Percentiles rank a stretch among this genome's conserved stretches.
phyloP scores from a whole-genome alignment of 2,329 filamentous ascomycete species.

The Falciphora oryzae region DNA sequence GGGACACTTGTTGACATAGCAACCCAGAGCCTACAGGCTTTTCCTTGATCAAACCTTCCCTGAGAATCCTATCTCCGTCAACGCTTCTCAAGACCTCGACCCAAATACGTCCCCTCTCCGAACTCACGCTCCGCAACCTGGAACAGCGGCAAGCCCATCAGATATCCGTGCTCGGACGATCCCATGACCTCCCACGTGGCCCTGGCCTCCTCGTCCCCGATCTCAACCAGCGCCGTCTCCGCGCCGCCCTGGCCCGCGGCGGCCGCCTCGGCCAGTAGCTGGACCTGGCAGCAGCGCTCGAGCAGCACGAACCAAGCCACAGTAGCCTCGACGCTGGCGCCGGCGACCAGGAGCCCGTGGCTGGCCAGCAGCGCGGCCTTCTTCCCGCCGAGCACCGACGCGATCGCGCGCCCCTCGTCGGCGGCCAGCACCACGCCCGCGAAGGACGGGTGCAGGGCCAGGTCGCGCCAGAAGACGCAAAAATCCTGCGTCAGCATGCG shows the following conservation, averaged over 20 bases:
- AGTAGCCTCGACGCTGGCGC: conserved; percentile 41
- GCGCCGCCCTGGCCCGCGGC: conserved; percentile 51
- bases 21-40: too few relatives aligned
- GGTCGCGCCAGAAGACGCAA: conserved; percentile 51
- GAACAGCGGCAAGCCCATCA: conserved; percentile 22
- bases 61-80: not conserved
- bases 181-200: conserved; percentile 20
- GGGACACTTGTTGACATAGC: too few relatives aligned
- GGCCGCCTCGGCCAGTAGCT: conserved; percentile 51
- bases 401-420: conserved; percentile 46
- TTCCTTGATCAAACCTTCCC: too few relatives aligned
- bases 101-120: conserved; percentile 20
- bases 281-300: conserved; percentile 41
- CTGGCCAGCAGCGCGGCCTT: conserved; percentile 50
- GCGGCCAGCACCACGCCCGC: conserved; percentile 46
- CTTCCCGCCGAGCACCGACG: conserved; percentile 36
- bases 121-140: conserved; percentile 22
- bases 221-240: conserved; percentile 14
- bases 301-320: conserved; percentile 50
- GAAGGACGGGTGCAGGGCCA: conserved; percentile 39
- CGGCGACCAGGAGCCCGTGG: conserved; percentile 48
- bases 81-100: conserved; percentile 15
- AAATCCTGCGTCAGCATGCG: conserved; percentile 63
- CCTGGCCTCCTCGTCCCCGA: conserved; percentile 19
- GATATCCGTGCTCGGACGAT: conserved; percentile 16